Percentiles rank a stretch among this genome's conserved stretches.
Evolutionary conservation across 495 filamentous ascomycete species (phyloP).

Genomic region (Talaromyces ruber): DNA sequence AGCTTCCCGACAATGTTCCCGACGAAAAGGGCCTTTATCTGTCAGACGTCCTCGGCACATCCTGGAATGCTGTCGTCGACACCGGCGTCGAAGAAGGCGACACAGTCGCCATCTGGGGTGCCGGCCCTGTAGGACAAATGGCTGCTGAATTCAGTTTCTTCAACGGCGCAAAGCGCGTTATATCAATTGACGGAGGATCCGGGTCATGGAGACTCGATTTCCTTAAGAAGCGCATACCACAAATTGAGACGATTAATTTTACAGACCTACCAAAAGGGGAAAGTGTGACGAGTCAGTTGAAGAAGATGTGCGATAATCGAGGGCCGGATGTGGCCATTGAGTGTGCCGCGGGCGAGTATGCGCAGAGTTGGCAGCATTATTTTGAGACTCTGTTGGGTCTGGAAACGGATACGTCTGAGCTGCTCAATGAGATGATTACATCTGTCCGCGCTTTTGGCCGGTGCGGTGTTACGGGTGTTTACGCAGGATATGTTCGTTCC

Average conservation of each 20-base stretch:
- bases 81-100: slow-evolving; percentile 73
- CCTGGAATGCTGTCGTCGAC: slow-evolving; percentile 76
- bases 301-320: slow-evolving; percentile 56
- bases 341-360: slow-evolving; percentile 77
- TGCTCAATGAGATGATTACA: slow-evolving; percentile 82
- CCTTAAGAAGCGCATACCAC: slow-evolving; percentile 53
- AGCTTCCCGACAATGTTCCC: slow-evolving; percentile 70
- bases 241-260: slow-evolving; percentile 52
- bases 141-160: slow-evolving; percentile 59
- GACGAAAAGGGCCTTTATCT: slow-evolving; percentile 84
- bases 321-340: slow-evolving; percentile 77
- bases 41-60: slow-evolving; percentile 70
- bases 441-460: slow-evolving; percentile 68
- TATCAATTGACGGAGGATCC: slow-evolving; percentile 68
- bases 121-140: slow-evolving; percentile 76
- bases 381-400: slow-evolving; percentile 63
- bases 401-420: slow-evolving; percentile 82
- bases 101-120: slow-evolving; percentile 77
- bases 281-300: slow-evolving; percentile 61
- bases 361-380: slow-evolving; percentile 75
- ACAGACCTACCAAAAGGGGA: slow-evolving; percentile 40
- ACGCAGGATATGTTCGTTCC: slow-evolving; percentile 66
- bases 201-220: slow-evolving; percentile 58
- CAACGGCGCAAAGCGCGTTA: slow-evolving; percentile 67
- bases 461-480: slow-evolving; percentile 71